Evolutionary conservation across 1,284 basidiomycete genomes (phyloP).

Genomic region (Amylostereum areolatum): DNA sequence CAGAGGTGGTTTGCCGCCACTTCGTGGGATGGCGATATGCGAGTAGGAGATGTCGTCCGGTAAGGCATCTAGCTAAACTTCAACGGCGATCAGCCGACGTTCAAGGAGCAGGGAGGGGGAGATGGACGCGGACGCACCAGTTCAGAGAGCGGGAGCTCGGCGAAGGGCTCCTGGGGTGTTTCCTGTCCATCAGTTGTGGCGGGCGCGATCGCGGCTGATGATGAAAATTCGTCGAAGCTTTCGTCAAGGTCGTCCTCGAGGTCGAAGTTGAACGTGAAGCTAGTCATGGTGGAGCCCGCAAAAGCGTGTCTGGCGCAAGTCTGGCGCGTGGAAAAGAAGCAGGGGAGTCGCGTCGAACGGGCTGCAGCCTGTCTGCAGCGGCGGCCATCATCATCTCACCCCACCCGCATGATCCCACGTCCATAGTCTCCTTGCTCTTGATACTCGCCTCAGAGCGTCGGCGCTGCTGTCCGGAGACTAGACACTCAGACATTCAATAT

Average conservation of each 20-base stretch:
- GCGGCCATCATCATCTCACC: no score
- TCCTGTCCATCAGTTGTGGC: not conserved
- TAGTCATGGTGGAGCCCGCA: not conserved
- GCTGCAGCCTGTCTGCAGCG: no score
- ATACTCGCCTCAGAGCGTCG: no score
- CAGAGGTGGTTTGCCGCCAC: conserved; percentile 22
- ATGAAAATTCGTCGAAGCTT: conserved; percentile 3
- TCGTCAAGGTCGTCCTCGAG: conserved; percentile 16
- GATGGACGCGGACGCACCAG: conserved; percentile 25
- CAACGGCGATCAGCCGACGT: not conserved
- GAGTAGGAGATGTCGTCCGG: conserved; percentile 60
- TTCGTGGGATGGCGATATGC: conserved; percentile 38
- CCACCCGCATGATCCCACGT: no score
- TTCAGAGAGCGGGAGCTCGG: conserved; percentile 25
- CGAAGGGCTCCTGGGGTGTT: conserved; percentile 16
- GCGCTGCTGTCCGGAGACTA: no score
- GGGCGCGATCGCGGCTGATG: conserved; percentile 2
- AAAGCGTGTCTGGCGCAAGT: not conserved
- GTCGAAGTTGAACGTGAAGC: conserved; percentile 19
- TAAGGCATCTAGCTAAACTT: conserved; percentile 43
- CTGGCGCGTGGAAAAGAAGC: not conserved
- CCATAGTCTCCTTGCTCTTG: no score
- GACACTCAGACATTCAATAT: no score
- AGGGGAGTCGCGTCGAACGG: no score
- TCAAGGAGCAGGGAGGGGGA: not conserved